These are phyloP conservation scores for Tritrichomonas musculus DNA, from an alignment of 208 protist species.

Conservation along the genomic window DNA sequence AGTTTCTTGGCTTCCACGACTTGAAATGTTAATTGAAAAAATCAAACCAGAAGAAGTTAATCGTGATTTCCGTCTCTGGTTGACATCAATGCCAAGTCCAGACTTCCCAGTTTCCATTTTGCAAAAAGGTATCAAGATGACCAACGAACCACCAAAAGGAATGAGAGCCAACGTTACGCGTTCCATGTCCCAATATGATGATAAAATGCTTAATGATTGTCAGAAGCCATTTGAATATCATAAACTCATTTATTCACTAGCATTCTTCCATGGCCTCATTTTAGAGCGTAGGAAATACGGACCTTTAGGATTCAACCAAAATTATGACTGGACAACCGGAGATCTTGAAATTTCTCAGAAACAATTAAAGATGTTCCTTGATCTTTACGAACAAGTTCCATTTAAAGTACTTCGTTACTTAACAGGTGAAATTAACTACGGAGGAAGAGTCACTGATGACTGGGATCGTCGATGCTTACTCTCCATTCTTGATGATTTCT, in stretches of 20 bases:
- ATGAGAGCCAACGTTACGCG: conserved; percentile 84
- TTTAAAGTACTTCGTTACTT: conserved; percentile 90
- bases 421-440: conserved; percentile 76
- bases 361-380: conserved; percentile 82
- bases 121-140: conserved; percentile 96
- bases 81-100: conserved; percentile 89
- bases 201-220: conserved; percentile 43
- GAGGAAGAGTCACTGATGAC: conserved; percentile 92
- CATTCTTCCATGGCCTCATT: conserved; percentile 91
- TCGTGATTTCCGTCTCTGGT: conserved; percentile 90
- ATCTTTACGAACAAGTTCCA: conserved; percentile 86
- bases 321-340: conserved; percentile 90
- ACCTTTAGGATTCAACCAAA: conserved; percentile 94
- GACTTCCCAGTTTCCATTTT: conserved; percentile 93
- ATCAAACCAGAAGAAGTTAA: conserved; percentile 71
- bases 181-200: conserved; percentile 62
- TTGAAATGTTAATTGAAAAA: conserved; percentile 84
- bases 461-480: conserved; percentile 85
- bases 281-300: conserved; percentile 96
- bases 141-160: conserved; percentile 90
- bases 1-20: conserved; percentile 86
- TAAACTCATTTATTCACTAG: conserved; percentile 82
- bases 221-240: conserved; percentile 49
- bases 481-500: conserved; percentile 79
- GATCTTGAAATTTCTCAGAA: conserved; percentile 79